Conservation (phyloP, 805 yeast genomes). For the Metschnikowia sp. region DNA sequence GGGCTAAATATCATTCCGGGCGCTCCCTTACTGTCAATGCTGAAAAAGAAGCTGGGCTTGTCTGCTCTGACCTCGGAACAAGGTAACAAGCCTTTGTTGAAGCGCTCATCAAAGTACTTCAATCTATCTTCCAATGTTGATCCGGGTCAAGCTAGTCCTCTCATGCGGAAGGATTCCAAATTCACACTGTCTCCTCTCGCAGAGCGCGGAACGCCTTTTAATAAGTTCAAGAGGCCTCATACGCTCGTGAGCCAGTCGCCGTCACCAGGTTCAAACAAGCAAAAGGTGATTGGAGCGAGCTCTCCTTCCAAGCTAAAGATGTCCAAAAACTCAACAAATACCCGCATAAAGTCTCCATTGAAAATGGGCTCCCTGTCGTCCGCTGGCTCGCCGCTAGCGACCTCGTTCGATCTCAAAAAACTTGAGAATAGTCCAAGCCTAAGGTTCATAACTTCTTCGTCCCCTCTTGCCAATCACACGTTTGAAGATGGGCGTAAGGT, state of each 20-base stretch:
- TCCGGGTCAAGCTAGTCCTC: slow-evolving; percentile 18
- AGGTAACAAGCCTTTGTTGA: slow-evolving; percentile 22
- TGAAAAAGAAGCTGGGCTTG: background rate
- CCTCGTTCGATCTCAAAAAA: slow-evolving; percentile 12
- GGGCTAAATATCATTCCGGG: too few species aligned
- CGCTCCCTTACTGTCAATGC: background rate
- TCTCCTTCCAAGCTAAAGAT: slow-evolving; percentile 21
- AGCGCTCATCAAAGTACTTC: slow-evolving; percentile 40
- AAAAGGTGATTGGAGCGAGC: slow-evolving; percentile 11
- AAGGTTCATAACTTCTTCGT: slow-evolving; percentile 16
- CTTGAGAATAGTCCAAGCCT: slow-evolving; percentile 16
- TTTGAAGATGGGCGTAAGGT: slow-evolving; percentile 12
- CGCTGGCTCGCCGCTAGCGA: slow-evolving; percentile 11
- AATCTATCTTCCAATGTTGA: slow-evolving; percentile 31
- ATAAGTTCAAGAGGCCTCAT: slow-evolving; percentile 43
- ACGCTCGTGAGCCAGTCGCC: slow-evolving; percentile 43
- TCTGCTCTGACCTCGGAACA: background rate
- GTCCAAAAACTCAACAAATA: slow-evolving; percentile 33
- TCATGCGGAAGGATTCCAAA: slow-evolving; percentile 2
- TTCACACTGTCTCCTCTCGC: slow-evolving; percentile 16
- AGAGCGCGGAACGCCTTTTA: slow-evolving; percentile 15
- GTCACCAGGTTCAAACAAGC: slow-evolving; percentile 28
- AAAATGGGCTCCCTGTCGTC: slow-evolving; percentile 10
- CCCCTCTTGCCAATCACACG: slow-evolving; percentile 12
- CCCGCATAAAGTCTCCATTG: slow-evolving; percentile 33